phyloP scores from a whole-genome alignment of 208 protist species.

The Leishmania gerbilli region DNA sequence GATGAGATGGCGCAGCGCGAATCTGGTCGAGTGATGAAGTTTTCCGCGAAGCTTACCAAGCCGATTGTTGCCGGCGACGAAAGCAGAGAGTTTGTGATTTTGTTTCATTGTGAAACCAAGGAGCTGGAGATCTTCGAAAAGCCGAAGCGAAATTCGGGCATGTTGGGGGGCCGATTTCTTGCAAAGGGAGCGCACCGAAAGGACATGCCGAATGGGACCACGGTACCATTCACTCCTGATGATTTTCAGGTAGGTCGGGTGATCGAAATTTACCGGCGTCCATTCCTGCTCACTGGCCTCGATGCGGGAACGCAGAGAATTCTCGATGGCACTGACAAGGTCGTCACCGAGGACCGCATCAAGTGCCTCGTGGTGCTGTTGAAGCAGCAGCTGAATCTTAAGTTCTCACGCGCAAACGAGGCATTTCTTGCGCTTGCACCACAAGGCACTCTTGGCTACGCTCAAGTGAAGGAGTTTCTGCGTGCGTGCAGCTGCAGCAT shows the following conservation, averaged over 20 bases:
- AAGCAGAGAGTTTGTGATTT: slow-evolving; percentile 84
- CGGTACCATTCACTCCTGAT: slow-evolving; percentile 50
- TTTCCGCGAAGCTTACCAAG: slow-evolving; percentile 62
- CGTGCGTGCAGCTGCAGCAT: slow-evolving; percentile 83
- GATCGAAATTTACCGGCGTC: slow-evolving; percentile 69
- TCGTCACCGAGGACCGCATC: slow-evolving; percentile 58
- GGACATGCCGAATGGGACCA: slow-evolving; percentile 63
- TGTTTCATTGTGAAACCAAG: slow-evolving; percentile 89
- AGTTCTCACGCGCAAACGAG: slow-evolving; percentile 73
- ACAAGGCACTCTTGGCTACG: slow-evolving; percentile 75
- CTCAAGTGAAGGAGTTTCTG: slow-evolving; percentile 83
- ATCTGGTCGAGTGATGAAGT: slow-evolving; percentile 87
- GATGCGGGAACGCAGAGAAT: slow-evolving; percentile 72
- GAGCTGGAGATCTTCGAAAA: slow-evolving; percentile 90
- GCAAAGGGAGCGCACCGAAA: slow-evolving; percentile 75
- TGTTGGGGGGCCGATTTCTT: slow-evolving; percentile 91
- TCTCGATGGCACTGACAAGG: slow-evolving; percentile 65
- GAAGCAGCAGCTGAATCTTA: slow-evolving; percentile 82
- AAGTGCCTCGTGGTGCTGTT: slow-evolving; percentile 74
- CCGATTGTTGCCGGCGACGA: slow-evolving; percentile 74
- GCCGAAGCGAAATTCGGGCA: slow-evolving; percentile 82
- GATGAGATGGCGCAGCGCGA: slow-evolving; percentile 65
- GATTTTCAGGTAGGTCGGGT: slow-evolving; percentile 83
- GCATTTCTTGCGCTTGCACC: slow-evolving; percentile 78
- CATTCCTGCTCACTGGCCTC: slow-evolving; percentile 78